These are phyloP conservation scores for Sapria himalayana DNA, from an alignment of 345 rosid species.

Conservation along the genomic window DNA sequence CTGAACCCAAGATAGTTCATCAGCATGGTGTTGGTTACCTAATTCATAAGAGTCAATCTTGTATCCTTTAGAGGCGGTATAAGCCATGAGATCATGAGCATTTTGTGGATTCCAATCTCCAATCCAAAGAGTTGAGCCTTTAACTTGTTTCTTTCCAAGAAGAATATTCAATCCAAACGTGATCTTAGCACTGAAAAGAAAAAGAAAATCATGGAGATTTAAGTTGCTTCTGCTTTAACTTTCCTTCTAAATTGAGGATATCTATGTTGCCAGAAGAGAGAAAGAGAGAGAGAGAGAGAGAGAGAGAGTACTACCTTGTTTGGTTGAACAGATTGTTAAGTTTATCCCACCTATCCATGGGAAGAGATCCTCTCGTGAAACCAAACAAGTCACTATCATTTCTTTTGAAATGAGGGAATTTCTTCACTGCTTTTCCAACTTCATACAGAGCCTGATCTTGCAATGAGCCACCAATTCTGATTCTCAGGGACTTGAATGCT, in stretches of 20 bases:
- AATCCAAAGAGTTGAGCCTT: constrained; percentile 29
- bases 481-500: constrained; percentile 54
- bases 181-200: constrained; percentile 40
- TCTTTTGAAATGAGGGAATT: constrained; percentile 24
- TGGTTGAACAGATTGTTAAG: constrained; percentile 40
- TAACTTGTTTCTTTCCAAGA: constrained; percentile 20
- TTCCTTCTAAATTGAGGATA: too few species aligned
- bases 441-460: constrained; percentile 50
- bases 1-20: too few species aligned
- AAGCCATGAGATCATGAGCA: constrained; percentile 53
- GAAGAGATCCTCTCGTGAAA: constrained; percentile 44
- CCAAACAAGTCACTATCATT: constrained; percentile 28
- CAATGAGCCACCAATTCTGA: constrained; percentile 50
- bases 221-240: too few species aligned
- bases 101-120: constrained; percentile 64
- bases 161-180: constrained; percentile 72
- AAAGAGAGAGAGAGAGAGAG: not conserved
- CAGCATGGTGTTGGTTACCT: too few species aligned
- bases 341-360: constrained; percentile 50
- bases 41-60: constrained; percentile 64
- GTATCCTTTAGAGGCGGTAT: constrained; percentile 29
- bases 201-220: not conserved
- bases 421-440: constrained; percentile 16
- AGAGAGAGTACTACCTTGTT: constrained; percentile 20
- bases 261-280: not conserved